Evolutionary conservation across 2,329 filamentous ascomycete genomes (phyloP).

Genomic region (Trichoderma gracile): DNA sequence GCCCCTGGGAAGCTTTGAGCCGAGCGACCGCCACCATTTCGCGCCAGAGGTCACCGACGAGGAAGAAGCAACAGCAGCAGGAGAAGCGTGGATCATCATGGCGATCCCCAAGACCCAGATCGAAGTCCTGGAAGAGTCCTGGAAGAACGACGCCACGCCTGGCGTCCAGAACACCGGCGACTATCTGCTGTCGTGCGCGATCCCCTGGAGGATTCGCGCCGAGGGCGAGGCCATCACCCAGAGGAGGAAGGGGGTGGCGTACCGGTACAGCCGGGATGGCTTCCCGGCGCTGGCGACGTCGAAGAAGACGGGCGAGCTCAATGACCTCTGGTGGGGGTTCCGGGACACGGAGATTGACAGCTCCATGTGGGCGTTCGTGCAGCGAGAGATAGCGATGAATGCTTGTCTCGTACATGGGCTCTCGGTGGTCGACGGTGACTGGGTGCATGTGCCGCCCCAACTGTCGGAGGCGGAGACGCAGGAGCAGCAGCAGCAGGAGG

Average conservation of each 20-base stretch:
- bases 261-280: slow-evolving; percentile 19
- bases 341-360: not conserved
- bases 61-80: not conserved
- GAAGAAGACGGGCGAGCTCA: not conserved
- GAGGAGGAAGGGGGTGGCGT: not conserved
- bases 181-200: not conserved
- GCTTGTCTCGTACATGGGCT: slow-evolving; percentile 9
- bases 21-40: not conserved
- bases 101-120: slow-evolving; percentile 29
- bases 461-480: not conserved
- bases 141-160: not conserved
- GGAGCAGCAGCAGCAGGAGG: not conserved
- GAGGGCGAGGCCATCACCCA: not conserved
- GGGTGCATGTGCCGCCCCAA: slow-evolving; percentile 2
- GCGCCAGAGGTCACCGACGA: slow-evolving; percentile 24
- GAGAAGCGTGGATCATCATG: slow-evolving; percentile 29
- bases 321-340: not conserved
- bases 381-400: not conserved
- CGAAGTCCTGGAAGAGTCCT: slow-evolving; percentile 30
- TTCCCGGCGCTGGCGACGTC: slow-evolving; percentile 7
- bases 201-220: not conserved
- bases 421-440: not conserved
- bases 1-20: slow-evolving; percentile 25
- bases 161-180: not conserved
- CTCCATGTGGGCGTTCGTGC: not conserved